Percentiles rank a stretch among this genome's conserved stretches.
These are phyloP conservation scores for Nepenthes gracilis DNA, from an alignment of 148 eudicot genomes.

Conservation along the genomic window DNA sequence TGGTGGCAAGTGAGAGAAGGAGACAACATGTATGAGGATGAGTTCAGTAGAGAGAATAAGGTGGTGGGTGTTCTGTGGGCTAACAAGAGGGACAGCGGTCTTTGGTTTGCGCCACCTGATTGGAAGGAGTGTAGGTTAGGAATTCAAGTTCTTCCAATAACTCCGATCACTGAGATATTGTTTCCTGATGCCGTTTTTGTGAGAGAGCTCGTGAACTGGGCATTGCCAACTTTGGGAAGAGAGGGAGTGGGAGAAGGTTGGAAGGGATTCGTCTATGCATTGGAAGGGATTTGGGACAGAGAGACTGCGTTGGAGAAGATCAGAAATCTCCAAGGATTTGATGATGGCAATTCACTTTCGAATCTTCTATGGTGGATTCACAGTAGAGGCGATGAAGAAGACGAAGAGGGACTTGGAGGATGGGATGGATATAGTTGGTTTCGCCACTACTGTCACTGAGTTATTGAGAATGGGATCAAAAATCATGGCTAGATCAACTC, in stretches of 20 bases:
- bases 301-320: conserved; percentile 37
- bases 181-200: conserved; percentile 52
- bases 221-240: conserved; percentile 52
- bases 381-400: conserved; percentile 50
- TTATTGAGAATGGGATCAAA: neutral
- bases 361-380: conserved; percentile 89
- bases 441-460: conserved; percentile 42
- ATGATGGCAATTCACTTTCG: conserved; percentile 73
- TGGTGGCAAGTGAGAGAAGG: conserved; percentile 83
- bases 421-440: conserved; percentile 39
- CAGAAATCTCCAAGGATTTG: conserved; percentile 46
- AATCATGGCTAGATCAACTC: too few relatives aligned
- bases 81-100: conserved; percentile 67
- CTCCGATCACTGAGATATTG: conserved; percentile 57
- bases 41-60: conserved; percentile 43
- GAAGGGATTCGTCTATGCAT: conserved; percentile 74
- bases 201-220: conserved; percentile 64
- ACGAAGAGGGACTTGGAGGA: conserved; percentile 10
- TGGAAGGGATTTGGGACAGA: conserved; percentile 65
- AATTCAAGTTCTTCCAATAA: conserved; percentile 64
- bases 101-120: conserved; percentile 82
- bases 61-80: conserved; percentile 74
- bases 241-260: conserved; percentile 83
- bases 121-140: conserved; percentile 82
- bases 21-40: conserved; percentile 40